phyloP scores from a whole-genome alignment of 306 rosid species.

The Hippophae gyantsensis region DNA sequence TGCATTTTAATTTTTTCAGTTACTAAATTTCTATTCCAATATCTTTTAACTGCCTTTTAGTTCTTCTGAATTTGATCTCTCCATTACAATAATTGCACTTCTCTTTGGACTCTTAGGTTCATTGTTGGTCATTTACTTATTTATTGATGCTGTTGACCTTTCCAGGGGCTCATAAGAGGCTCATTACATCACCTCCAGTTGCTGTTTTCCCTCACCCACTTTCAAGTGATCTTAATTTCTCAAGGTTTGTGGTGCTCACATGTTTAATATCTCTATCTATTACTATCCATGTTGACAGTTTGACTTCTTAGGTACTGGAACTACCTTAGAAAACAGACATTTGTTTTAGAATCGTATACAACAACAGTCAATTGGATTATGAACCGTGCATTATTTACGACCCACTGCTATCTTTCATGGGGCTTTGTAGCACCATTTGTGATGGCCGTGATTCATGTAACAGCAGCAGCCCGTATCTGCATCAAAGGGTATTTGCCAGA shows the following conservation, averaged over 20 bases:
- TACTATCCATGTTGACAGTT: constrained; percentile 12
- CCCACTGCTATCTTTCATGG: constrained; percentile 91
- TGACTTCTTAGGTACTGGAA: constrained; percentile 78
- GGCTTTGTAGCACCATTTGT: constrained; percentile 75
- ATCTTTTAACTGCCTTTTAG: too few relatives aligned
- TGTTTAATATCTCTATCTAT: constrained; percentile 1
- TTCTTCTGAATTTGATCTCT: too few relatives aligned
- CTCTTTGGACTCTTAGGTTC: too few relatives aligned
- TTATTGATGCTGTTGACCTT: neutral
- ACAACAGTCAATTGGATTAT: constrained; percentile 68
- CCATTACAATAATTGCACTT: too few relatives aligned
- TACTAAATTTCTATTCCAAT: too few relatives aligned
- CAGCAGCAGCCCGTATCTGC: constrained; percentile 50
- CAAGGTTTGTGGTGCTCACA: constrained; percentile 51
- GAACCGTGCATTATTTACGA: constrained; percentile 83
- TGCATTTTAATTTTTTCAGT: too few relatives aligned
- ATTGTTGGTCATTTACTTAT: constrained; percentile 9
- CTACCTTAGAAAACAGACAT: constrained; percentile 96
- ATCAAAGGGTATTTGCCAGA: constrained; percentile 48
- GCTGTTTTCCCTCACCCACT: constrained; percentile 99
- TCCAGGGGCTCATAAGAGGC: constrained; percentile 84
- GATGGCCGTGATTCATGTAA: constrained; percentile 61
- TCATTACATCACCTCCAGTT: constrained; percentile 85
- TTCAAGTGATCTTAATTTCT: constrained; percentile 83
- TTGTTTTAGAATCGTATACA: constrained; percentile 91